phyloP scores from a whole-genome alignment of 148 eudicot species.

The Pharnaceum exiguum region DNA sequence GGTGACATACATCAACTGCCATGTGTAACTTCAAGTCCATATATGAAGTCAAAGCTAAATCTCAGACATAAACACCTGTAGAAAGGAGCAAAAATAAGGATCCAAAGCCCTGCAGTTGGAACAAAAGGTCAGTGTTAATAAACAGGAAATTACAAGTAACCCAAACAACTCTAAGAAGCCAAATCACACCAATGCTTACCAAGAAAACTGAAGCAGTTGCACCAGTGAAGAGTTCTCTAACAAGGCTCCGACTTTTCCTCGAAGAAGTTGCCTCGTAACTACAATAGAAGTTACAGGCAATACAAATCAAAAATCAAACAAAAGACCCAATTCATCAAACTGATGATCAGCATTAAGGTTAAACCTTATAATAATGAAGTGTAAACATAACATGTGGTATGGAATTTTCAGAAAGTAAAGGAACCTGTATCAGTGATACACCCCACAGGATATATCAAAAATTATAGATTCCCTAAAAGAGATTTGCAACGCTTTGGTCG shows the following conservation, averaged over 20 bases:
- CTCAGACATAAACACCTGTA: slow-evolving; percentile 84
- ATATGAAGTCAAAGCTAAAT: neutral
- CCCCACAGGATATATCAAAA: too few species aligned
- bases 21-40: too few species aligned
- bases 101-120: slow-evolving; percentile 84
- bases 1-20: too few species aligned
- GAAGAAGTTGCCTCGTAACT: slow-evolving; percentile 97
- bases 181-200: slow-evolving; percentile 38
- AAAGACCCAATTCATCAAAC: too few species aligned
- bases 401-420: too few species aligned
- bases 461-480: too few species aligned
- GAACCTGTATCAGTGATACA: too few species aligned
- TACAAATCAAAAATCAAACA: too few species aligned
- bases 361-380: too few species aligned
- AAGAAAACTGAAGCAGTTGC: slow-evolving; percentile 86
- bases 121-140: slow-evolving; percentile 2
- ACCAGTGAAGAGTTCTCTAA: slow-evolving; percentile 77
- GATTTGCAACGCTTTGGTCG: too few species aligned
- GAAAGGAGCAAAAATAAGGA: slow-evolving; percentile 91
- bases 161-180: neutral
- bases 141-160: neutral
- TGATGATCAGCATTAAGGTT: too few species aligned
- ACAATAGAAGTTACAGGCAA: slow-evolving; percentile 17
- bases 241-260: slow-evolving; percentile 81
- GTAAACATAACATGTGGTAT: too few species aligned